phyloP scores from a whole-genome alignment of 2,329 filamentous ascomycete genomes.

The Cucurbitaria berberidis region DNA sequence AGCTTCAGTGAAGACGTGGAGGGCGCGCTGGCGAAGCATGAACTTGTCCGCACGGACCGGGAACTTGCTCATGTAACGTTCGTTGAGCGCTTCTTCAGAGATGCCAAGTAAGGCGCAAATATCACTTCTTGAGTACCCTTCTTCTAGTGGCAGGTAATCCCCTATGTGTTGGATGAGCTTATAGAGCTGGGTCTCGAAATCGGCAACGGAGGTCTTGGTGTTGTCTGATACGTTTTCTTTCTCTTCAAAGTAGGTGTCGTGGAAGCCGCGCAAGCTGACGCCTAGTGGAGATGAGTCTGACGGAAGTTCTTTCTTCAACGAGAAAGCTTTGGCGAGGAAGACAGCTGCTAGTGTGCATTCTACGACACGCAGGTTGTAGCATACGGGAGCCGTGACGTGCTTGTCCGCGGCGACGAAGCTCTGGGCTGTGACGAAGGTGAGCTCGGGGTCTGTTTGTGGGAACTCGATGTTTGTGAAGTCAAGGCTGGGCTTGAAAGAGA shows the following conservation, averaged over 20 bases:
- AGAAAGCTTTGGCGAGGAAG: slow-evolving; percentile 65
- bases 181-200: slow-evolving; percentile 68
- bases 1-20: slow-evolving; percentile 92
- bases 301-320: slow-evolving; percentile 66
- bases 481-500: slow-evolving; percentile 84
- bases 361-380: slow-evolving; percentile 96
- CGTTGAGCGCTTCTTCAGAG: slow-evolving; percentile 72
- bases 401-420: slow-evolving; percentile 95
- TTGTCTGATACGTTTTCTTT: slow-evolving; percentile 56
- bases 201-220: slow-evolving; percentile 53
- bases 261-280: slow-evolving; percentile 83
- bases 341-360: slow-evolving; percentile 89
- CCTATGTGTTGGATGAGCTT: slow-evolving; percentile 73
- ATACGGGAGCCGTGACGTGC: slow-evolving; percentile 87
- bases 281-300: slow-evolving; percentile 82
- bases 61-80: slow-evolving; percentile 83
- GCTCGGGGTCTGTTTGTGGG: slow-evolving; percentile 78
- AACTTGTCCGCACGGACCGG: slow-evolving; percentile 87
- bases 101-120: slow-evolving; percentile 75
- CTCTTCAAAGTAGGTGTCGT: slow-evolving; percentile 76
- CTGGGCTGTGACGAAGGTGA: slow-evolving; percentile 92
- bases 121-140: slow-evolving; percentile 88
- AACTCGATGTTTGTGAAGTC: slow-evolving; percentile 79
- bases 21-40: slow-evolving; percentile 82
- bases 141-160: slow-evolving; percentile 73